These are phyloP conservation scores for Gelatoporia subvermispora DNA, from an alignment of 768 basidiomycete genomes.

Conservation along the genomic window DNA sequence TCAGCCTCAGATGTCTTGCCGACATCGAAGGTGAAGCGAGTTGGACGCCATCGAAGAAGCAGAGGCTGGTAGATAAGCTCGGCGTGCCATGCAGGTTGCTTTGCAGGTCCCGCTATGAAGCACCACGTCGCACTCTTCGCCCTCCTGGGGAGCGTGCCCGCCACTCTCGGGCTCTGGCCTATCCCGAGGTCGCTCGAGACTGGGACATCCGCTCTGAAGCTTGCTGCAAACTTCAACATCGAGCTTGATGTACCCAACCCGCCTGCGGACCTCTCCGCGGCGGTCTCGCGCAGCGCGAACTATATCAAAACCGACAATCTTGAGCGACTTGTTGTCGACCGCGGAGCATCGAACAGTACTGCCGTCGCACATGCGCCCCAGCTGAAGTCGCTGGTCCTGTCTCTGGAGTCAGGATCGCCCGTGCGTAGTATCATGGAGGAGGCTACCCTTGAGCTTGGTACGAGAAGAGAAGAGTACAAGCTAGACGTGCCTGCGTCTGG, in stretches of 20 bases:
- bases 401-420: constrained; percentile 24
- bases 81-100: too few relatives aligned
- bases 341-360: constrained; percentile 42
- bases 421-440: constrained; percentile 46
- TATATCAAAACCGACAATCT: constrained; percentile 50
- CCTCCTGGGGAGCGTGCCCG: neutral
- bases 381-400: constrained; percentile 38
- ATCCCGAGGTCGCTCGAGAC: constrained; percentile 25
- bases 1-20: too few relatives aligned
- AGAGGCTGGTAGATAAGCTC: too few relatives aligned
- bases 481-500: constrained; percentile 51
- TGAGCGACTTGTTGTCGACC: constrained; percentile 50
- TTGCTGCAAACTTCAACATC: constrained; percentile 48
- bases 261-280: constrained; percentile 52
- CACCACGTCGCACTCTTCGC: neutral
- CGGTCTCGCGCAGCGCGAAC: constrained; percentile 43
- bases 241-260: constrained; percentile 29
- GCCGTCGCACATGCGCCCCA: constrained; percentile 34
- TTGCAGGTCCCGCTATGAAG: too few relatives aligned
- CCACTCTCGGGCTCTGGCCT: constrained; percentile 28
- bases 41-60: too few relatives aligned
- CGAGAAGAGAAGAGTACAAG: constrained; percentile 53
- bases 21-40: too few relatives aligned
- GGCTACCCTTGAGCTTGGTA: constrained; percentile 40
- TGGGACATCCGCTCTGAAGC: constrained; percentile 25